These are phyloP conservation scores for Penicillium sp. DNA, from an alignment of 2,329 filamentous ascomycete genomes.

Conservation along the genomic window DNA sequence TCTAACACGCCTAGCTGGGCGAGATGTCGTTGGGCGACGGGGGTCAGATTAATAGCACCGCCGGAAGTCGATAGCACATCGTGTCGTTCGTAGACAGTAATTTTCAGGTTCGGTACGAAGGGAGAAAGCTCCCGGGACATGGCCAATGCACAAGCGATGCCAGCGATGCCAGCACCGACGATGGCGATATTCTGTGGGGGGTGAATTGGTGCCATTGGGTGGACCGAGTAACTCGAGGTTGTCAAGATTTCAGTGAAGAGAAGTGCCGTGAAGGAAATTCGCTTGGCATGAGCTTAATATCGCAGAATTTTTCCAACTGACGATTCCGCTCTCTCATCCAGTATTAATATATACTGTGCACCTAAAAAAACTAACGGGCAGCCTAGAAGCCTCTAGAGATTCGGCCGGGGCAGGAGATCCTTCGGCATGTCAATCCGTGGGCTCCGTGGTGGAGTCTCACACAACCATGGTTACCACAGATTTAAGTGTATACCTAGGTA, in stretches of 20 bases:
- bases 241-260: background rate
- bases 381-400: constrained; percentile 2
- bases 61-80: constrained; percentile 37
- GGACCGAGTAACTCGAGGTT: background rate
- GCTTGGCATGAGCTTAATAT: constrained; percentile 3
- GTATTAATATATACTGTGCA: background rate
- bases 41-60: constrained; percentile 40
- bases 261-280: background rate
- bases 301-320: background rate
- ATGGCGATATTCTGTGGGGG: constrained; percentile 25
- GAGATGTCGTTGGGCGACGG: constrained; percentile 38
- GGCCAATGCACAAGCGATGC: constrained; percentile 28
- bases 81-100: constrained; percentile 36
- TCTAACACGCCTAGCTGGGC: constrained; percentile 35
- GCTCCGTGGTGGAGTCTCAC: constrained; percentile 13
- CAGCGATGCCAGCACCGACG: constrained; percentile 30
- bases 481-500: no score
- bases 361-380: background rate
- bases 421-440: constrained; percentile 15
- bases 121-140: constrained; percentile 28
- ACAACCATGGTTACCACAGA: background rate
- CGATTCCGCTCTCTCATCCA: background rate
- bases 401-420: constrained; percentile 19
- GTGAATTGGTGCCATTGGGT: constrained; percentile 9
- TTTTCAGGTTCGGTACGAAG: constrained; percentile 28